Evolutionary conservation across 2,329 filamentous ascomycete species (phyloP), one percentile per base, ranked within the genome.

Genomic region (Tricladium varicosporioides): DNA sequence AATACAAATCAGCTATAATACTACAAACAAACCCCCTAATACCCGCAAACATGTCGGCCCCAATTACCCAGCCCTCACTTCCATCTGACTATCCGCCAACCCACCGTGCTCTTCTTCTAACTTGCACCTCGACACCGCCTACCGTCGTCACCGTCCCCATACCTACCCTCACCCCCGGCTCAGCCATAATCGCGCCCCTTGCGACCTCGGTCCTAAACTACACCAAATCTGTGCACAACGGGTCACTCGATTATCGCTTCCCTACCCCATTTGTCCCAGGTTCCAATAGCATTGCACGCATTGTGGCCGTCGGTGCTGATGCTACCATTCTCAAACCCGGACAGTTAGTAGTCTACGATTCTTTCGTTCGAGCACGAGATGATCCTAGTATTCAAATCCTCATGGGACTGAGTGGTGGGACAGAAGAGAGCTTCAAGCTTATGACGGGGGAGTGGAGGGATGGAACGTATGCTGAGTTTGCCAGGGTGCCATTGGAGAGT

Each of bases 401-500:
- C 8, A 63, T 60, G 48, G 72, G 71, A 22, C 48, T 72, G 16
- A 65, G 64, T 40, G 68, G 69, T 5, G 73, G 72, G 36, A 36
- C 1, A 66, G 56, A 63, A 0, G 63, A 58, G 10, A 62, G 60
- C 58, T 63, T 59, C 51, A 69, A 65, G 59, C 62, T 74, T 36
- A 66, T 66, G 53, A 56, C 54, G 11, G 69, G 68, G 3, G 66
- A 69, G 32, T 76, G 72, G 73, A 61, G 65, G 45, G 58, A 71
- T 53, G 70, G 67, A 1, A 63, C 61, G 1, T 69, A 65, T 22
- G 72, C 73, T 8, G 70, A 75, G 62, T 73, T 71, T 53, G 65
- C 62, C 5, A 69, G 63, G 48, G 63, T 69, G 1, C 73, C 74
- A 13, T 56, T 75, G 3, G 74, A 76, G 59, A 75, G 74, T 56